Evolutionary conservation across 2,329 filamentous ascomycete genomes (phyloP).

Genomic region (Lasiodiplodia sp.): DNA sequence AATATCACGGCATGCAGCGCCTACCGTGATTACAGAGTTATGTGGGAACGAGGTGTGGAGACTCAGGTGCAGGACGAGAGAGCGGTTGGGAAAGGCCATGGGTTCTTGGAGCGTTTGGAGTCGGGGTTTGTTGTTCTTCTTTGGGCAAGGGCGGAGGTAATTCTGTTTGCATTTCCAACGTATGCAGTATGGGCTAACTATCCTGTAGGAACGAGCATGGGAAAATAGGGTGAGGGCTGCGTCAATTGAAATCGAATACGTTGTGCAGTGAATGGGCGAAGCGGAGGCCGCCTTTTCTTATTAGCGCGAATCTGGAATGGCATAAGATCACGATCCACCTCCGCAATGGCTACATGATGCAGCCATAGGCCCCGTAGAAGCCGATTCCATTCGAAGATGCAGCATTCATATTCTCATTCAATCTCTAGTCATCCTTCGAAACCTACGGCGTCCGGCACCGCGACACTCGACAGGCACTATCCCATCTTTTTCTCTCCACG

Average conservation of each 20-base stretch:
- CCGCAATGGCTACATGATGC: too few species aligned
- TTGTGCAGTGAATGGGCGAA: neutral
- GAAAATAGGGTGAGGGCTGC: neutral
- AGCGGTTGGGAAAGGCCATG: neutral
- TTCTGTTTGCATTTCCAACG: neutral
- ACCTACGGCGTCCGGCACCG: too few species aligned
- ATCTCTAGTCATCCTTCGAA: too few species aligned
- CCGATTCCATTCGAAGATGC: too few species aligned
- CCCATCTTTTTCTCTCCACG: too few species aligned
- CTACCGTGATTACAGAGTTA: neutral
- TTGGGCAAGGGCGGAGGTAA: constrained; percentile 3
- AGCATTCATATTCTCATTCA: too few species aligned
- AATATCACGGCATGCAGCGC: neutral
- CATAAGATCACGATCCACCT: too few species aligned
- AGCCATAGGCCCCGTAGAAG: too few species aligned
- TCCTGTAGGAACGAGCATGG: neutral
- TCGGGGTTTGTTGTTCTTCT: neutral
- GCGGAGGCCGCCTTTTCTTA: accelerated
- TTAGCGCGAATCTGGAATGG: too few species aligned
- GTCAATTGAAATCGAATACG: neutral
- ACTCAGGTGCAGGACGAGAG: neutral
- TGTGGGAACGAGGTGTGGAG: neutral
- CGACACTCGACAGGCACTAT: too few species aligned
- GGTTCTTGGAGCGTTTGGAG: neutral
- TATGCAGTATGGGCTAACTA: neutral